These are phyloP conservation scores for Sporothrix mexicana DNA, from an alignment of 2,329 filamentous ascomycete species.

Conservation along the genomic window DNA sequence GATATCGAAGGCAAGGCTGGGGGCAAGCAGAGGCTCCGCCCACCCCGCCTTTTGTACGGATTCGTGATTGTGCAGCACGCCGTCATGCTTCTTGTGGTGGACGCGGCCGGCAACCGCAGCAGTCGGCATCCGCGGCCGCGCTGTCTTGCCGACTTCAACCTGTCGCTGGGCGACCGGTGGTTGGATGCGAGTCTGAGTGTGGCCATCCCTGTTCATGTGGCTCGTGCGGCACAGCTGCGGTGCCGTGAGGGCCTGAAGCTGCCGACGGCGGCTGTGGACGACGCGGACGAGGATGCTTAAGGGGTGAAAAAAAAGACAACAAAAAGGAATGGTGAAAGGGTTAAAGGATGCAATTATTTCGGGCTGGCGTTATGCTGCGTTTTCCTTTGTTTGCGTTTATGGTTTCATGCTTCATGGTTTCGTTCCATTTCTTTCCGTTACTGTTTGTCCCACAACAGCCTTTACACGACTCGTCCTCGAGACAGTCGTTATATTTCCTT, in stretches of 20 bases:
- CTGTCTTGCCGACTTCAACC: constrained; percentile 43
- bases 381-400: neutral
- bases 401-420: neutral
- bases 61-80: constrained; percentile 60
- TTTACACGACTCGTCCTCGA: neutral
- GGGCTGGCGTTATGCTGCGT: neutral
- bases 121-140: constrained; percentile 41
- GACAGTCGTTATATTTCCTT: constrained; percentile 1
- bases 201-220: constrained; percentile 46
- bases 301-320: too few relatives aligned
- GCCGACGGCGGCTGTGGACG: constrained; percentile 23
- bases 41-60: constrained; percentile 45
- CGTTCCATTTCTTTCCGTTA: neutral
- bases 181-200: constrained; percentile 47
- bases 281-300: constrained; percentile 36
- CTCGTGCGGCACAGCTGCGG: constrained; percentile 40
- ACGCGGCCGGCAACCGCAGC: constrained; percentile 40
- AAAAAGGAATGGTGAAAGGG: neutral
- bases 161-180: constrained; percentile 46
- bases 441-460: too few relatives aligned
- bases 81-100: constrained; percentile 52
- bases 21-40: constrained; percentile 23
- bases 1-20: neutral
- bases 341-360: neutral
- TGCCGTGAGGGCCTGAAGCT: constrained; percentile 33